Evolutionary conservation across 176 grass and related monocot genomes (phyloP).

Genomic region (Oryza brachyantha): DNA sequence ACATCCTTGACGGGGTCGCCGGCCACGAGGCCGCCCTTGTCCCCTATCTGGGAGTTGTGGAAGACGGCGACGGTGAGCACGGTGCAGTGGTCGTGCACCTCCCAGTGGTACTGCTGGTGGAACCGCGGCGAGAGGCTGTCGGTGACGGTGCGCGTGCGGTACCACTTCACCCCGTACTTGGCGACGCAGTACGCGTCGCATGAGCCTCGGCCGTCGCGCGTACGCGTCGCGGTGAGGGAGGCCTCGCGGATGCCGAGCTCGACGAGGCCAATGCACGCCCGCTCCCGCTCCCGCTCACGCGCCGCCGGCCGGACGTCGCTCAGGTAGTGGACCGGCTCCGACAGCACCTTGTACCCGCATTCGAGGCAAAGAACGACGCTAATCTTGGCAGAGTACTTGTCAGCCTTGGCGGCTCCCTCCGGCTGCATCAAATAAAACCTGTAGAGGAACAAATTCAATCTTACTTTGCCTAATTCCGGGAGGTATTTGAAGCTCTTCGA

Average conservation of each 20-base stretch:
- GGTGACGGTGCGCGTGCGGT: conserved; percentile 67
- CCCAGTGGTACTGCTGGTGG: conserved; percentile 82
- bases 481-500: not conserved
- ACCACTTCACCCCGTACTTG: conserved; percentile 86
- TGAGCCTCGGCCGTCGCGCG: conserved; percentile 56
- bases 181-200: conserved; percentile 82
- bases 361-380: conserved; percentile 48
- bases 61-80: conserved; percentile 82
- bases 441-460: not conserved
- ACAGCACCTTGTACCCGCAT: conserved; percentile 53
- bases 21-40: conserved; percentile 47
- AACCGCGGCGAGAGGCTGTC: conserved; percentile 66
- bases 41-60: conserved; percentile 72
- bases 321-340: conserved; percentile 57
- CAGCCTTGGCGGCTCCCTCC: conserved; percentile 43
- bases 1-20: conserved; percentile 62
- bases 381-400: conserved; percentile 47
- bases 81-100: conserved; percentile 72
- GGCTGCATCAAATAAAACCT: conserved; percentile 48
- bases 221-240: conserved; percentile 44
- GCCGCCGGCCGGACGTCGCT: conserved; percentile 62
- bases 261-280: conserved; percentile 49
- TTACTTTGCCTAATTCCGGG: not conserved
- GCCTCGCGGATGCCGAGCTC: conserved; percentile 77
- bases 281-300: conserved; percentile 44